Evolutionary conservation across 176 grass and related monocot genomes (phyloP), one percentile per base, ranked within the genome.

Genomic region (Neostapfia colusana): DNA sequence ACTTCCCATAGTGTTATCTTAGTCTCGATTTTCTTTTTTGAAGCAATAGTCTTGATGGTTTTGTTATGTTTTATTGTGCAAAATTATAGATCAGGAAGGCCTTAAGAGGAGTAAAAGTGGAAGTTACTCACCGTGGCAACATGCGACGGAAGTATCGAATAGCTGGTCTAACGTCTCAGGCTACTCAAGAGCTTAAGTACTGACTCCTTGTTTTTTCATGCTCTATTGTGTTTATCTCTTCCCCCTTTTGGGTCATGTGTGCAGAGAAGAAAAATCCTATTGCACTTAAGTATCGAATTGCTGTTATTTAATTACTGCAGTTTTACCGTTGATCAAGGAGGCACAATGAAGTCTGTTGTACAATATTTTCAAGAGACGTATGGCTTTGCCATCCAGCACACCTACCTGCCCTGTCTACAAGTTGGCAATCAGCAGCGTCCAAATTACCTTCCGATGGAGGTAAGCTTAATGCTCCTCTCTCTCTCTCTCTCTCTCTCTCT

Each of bases 291-390:
- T n/a, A n/a, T n/a, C n/a, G n/a, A n/a, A n/a, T n/a, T n/a, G n/a
- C n/a, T n/a, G 10, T 17, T 79, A 37, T 78, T 76, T 79, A 37
- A 73, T 76, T 82, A 10, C 17, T 20, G 37, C 84, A 98, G 95
- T 63, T 98, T 98, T 55, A 89, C 91, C 31, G 74, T 98, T 31
- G 91, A 98, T 80, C 84, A 98, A 75, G 85, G 82, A 27, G 91
- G 91, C 31, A 88, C 85, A 23, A 58, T 98, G 80, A 98, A 98
- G 51, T 98, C 87, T 3, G 95, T 98, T 72, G 77, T 98, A 59
- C 89, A 98, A 72, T 94, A 98, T 81, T 98, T 98, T 83, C 91
- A 90, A 86, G 95, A 98, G 80, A 98, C 91, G 65, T 94, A 98
- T 87, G 91, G 87, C 39, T 98, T 94, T 76, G 80, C 82, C 38